Evolutionary conservation across 495 filamentous ascomycete genomes (phyloP).

Genomic region (Aspergillus haitiensis): DNA sequence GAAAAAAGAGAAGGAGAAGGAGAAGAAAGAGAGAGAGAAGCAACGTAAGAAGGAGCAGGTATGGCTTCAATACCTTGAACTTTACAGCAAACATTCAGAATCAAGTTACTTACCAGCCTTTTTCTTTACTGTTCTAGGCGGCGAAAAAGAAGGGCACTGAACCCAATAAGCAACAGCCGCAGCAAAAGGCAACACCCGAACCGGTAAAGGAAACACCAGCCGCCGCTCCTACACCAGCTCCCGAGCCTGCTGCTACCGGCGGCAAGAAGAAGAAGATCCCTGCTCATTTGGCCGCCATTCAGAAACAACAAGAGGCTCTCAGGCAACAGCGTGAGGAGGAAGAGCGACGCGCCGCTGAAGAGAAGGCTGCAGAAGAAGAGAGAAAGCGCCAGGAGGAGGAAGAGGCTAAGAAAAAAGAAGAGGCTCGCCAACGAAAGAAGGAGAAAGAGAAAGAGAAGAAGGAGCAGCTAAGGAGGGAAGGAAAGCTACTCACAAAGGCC

Average conservation of each 20-base stretch:
- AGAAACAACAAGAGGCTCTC: slow-evolving; percentile 88
- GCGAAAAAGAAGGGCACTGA: slow-evolving; percentile 58
- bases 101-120: background rate
- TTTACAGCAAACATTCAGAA: background rate
- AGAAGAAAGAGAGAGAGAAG: slow-evolving; percentile 91
- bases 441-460: slow-evolving; percentile 95
- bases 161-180: slow-evolving; percentile 23
- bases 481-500: slow-evolving; percentile 91
- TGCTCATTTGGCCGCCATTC: slow-evolving; percentile 73
- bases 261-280: slow-evolving; percentile 94
- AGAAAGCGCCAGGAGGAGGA: slow-evolving; percentile 67
- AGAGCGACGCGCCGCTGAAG: slow-evolving; percentile 66
- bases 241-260: slow-evolving; percentile 54
- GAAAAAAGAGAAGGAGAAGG: slow-evolving; percentile 96
- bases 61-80: slow-evolving; percentile 20
- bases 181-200: slow-evolving; percentile 29
- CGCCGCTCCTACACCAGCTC: slow-evolving; percentile 43
- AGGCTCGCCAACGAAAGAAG: slow-evolving; percentile 77
- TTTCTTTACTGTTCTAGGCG: slow-evolving; percentile 47
- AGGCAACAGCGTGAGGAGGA: slow-evolving; percentile 73
- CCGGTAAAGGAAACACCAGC: slow-evolving; percentile 41
- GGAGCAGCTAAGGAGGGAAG: slow-evolving; percentile 92
- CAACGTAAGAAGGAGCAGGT: slow-evolving; percentile 90
- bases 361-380: slow-evolving; percentile 71
- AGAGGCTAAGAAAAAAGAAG: slow-evolving; percentile 72